Base-by-base conservation (phyloP, 805 yeast genomes). In the Schwanniomyces yamadae region DNA sequence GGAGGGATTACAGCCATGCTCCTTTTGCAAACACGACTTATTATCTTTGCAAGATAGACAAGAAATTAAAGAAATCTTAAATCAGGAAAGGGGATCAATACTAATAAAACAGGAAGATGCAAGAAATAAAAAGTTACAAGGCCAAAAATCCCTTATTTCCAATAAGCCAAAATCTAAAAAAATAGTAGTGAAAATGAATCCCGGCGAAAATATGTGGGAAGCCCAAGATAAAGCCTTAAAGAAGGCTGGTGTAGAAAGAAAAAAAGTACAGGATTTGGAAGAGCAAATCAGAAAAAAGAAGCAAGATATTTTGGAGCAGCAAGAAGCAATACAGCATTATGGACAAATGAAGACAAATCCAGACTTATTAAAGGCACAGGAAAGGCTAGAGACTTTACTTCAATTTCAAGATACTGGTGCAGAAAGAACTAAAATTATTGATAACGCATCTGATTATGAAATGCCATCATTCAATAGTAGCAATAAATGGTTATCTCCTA, bases 1-100 rank as follows among this genome's bases (percentile, higher is more conserved):
- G 48, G 98, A 93, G 54, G 98, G 98, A 0, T 64, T 87, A 16
- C 93, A 90, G 41, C 93, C 93, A 3, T 93, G 99, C 53, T 74
- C 93, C 2, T 84, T 63, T 43, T 93, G 99, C 63, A 86, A 88
- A 0, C 55, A 70, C 17, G 83, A 79, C 22, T 60, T 93, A 27
- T 66, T 93, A 13, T 70, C 79, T 5, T 54, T 61, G 8, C 73
- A 72, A n/a, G 96, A 90, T 45, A 72, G 78, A 48, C 43, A 50
- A 4, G 79, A 77, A 34, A 81, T 87, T 25, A 59, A 75, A 19
- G 61, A 71, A 5, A 56, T 80, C 4, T 60, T 86, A 23, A 64
- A 69, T 28, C 50, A 61, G 11, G 93, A 84, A 51, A 81, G 73
- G 42, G 61, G 61, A 1, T 65, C 68, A 12, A 31, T 54, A 13